These are phyloP conservation scores for Cyphellophora europaea DNA, from an alignment of 2,329 filamentous ascomycete species.

Conservation along the genomic window DNA sequence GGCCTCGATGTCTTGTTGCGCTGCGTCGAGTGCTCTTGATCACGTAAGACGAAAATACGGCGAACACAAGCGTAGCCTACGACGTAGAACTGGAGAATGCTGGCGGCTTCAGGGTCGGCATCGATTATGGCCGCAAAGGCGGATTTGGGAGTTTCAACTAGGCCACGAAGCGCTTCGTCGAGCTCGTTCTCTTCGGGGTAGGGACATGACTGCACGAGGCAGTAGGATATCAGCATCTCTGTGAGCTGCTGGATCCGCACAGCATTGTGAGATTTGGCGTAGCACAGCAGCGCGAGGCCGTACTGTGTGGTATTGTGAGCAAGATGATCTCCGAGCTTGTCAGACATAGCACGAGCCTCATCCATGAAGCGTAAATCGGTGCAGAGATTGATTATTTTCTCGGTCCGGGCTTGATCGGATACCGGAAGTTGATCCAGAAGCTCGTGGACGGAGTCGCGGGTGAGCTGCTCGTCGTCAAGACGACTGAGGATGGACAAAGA, in stretches of 20 bases:
- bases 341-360: slow-evolving; percentile 71
- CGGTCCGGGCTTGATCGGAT: slow-evolving; percentile 61
- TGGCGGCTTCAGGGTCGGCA: slow-evolving; percentile 70
- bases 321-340: slow-evolving; percentile 77
- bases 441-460: slow-evolving; percentile 64
- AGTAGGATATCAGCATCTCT: slow-evolving; percentile 78
- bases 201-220: slow-evolving; percentile 71
- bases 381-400: slow-evolving; percentile 72
- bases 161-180: slow-evolving; percentile 59
- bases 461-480: slow-evolving; percentile 62
- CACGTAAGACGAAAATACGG: slow-evolving; percentile 82
- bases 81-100: slow-evolving; percentile 73
- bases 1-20: slow-evolving; percentile 28
- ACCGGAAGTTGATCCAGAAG: slow-evolving; percentile 66
- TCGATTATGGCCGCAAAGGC: slow-evolving; percentile 64
- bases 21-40: slow-evolving; percentile 35
- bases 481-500: slow-evolving; percentile 74
- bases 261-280: slow-evolving; percentile 70
- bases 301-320: slow-evolving; percentile 65
- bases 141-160: slow-evolving; percentile 63
- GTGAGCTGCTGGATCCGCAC: slow-evolving; percentile 77
- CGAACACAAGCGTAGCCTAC: slow-evolving; percentile 88
- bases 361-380: slow-evolving; percentile 67
- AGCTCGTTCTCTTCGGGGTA: slow-evolving; percentile 65
- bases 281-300: slow-evolving; percentile 82